Evolutionary conservation across 305 asterid species (phyloP).

Genomic region (Andrographis paniculata): DNA sequence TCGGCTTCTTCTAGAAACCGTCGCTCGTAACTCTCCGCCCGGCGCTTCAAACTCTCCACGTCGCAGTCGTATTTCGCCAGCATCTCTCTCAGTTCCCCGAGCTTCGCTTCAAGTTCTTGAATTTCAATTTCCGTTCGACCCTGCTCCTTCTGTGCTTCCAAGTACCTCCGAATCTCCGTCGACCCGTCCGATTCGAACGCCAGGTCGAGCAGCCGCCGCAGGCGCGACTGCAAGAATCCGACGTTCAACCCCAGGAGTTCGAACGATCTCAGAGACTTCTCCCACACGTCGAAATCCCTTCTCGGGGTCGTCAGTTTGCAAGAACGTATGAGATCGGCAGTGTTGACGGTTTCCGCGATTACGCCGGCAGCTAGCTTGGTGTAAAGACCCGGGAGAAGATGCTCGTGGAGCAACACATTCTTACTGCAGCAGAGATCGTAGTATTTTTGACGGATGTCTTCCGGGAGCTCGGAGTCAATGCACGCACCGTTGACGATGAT

Average conservation of each 20-base stretch:
- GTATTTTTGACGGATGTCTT: slow-evolving; percentile 44
- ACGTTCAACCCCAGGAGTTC: slow-evolving; percentile 77
- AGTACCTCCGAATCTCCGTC: slow-evolving; percentile 39
- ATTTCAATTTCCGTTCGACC: slow-evolving; percentile 43
- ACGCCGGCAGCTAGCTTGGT: slow-evolving; percentile 69
- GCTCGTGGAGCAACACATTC: slow-evolving; percentile 58
- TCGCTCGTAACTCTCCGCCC: slow-evolving; percentile 55
- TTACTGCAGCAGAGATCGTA: slow-evolving; percentile 68
- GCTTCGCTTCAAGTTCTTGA: slow-evolving; percentile 42
- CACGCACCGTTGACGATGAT: slow-evolving; percentile 61
- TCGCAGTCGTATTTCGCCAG: slow-evolving; percentile 36
- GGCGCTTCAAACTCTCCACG: slow-evolving; percentile 36
- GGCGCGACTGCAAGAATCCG: slow-evolving; percentile 58
- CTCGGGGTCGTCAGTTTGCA: slow-evolving; percentile 53
- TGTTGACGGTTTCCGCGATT: slow-evolving; percentile 57
- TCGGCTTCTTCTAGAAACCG: slow-evolving; percentile 67
- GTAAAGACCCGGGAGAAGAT: slow-evolving; percentile 63
- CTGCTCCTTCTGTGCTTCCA: slow-evolving; percentile 43
- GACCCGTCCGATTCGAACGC: slow-evolving; percentile 68
- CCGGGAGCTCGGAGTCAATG: slow-evolving; percentile 80
- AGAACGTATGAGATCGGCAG: slow-evolving; percentile 44
- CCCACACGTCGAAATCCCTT: slow-evolving; percentile 77
- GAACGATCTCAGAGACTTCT: slow-evolving; percentile 76
- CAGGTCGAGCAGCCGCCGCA: slow-evolving; percentile 37
- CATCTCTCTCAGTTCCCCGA: slow-evolving; percentile 46